Evolutionary conservation across 768 basidiomycete species (phyloP).

Genomic region (Russula ochroleuca): DNA sequence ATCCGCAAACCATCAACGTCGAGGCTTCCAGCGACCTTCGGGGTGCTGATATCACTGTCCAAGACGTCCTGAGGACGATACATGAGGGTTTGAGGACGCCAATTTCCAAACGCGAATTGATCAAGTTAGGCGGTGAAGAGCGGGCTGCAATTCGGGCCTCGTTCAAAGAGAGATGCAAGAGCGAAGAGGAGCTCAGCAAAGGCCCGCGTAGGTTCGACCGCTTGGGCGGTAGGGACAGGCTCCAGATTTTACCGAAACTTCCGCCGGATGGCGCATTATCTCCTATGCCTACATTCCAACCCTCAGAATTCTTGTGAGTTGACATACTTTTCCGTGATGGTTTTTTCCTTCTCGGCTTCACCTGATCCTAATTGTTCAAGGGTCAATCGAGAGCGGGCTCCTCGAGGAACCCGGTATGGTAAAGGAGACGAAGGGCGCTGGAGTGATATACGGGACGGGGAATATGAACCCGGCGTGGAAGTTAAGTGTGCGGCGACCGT

Average conservation of each 20-base stretch:
- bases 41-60: conserved; percentile 1
- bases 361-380: neutral
- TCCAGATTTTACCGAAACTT: too few species aligned
- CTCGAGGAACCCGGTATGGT: neutral
- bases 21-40: neutral
- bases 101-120: neutral
- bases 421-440: neutral
- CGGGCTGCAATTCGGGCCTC: neutral
- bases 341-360: neutral
- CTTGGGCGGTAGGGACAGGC: conserved; percentile 10
- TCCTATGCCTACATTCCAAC: neutral
- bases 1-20: conserved; percentile 3
- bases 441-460: neutral
- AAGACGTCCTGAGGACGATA: conserved; percentile 8
- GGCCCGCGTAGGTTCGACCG: conserved; percentile 5
- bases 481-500: too few species aligned
- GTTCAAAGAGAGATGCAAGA: conserved; percentile 8
- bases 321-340: neutral
- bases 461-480: neutral
- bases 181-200: neutral
- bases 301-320: neutral
- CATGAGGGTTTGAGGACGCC: conserved; percentile 1
- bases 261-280: neutral
- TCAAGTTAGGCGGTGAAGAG: neutral
- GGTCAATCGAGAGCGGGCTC: conserved; percentile 2